Base-by-base conservation (phyloP, 805 yeast species). In the Candida awuae region DNA sequence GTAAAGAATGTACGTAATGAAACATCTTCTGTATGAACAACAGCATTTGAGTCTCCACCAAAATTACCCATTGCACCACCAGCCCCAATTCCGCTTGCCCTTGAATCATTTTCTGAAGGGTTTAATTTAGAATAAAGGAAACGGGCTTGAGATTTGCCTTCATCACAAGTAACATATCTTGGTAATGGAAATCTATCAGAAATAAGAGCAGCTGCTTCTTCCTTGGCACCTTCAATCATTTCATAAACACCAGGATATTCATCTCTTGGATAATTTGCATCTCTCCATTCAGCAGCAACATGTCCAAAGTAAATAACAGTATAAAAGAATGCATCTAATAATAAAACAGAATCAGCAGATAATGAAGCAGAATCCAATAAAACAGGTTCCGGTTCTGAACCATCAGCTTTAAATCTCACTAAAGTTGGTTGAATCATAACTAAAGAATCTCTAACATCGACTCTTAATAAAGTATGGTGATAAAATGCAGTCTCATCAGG, bases 401-500 rank as follows among this genome's bases (percentile, higher is more conserved):
- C 79, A 54, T 81, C 86, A 60, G 87, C 77, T 41, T 80, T 73
- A 61, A 81, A 90, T 29, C 95, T 76, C 3, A 90, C 82, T 60
- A 92, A 74, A 1, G 97, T 86, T 41, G 99, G 99, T 66, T 92
- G 98, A 49, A 92, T 90, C 97, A 92, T 92, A 46, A 88, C 84
- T 58, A 92, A 68, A 14, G 97, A 84, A 65, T 90, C 92, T 48
- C 83, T 81, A 31, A 90, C 83, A 58, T 92, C 97, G 56, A 92
- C 97, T 48, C 90, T 79, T 57, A 84, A 73, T 57, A 92, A 75
- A 14, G 86, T 80, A 61, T 92, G 98, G 60, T 97, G 79, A 65
- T 90, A 86, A 63, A 88, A 92, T 28, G 96, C 95, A 32, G 97
- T 87, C 67, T 92, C 99, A 67, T 92, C 99, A 2, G 98, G 98